Percentiles rank a stretch among this genome's conserved stretches.
Evolutionary conservation across 2,329 filamentous ascomycete genomes (phyloP).

Genomic region (Cadophora sp.): DNA sequence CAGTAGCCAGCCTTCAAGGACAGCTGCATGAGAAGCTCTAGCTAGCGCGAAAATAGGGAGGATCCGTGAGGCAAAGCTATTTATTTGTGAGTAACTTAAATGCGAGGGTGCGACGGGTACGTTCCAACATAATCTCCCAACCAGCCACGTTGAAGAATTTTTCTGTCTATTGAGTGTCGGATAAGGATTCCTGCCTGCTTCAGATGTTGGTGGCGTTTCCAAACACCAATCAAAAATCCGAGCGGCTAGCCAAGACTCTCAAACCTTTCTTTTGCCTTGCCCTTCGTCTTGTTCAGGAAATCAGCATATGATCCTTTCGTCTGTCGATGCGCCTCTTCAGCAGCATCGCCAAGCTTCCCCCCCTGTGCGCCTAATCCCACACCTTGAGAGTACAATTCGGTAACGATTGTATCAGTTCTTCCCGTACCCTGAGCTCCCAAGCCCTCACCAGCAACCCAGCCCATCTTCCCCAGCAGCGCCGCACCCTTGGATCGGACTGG

Average conservation of each 20-base stretch:
- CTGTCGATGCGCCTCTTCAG: conserved; percentile 65
- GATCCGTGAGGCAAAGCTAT: background rate
- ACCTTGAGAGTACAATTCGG: conserved; percentile 69
- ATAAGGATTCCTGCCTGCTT: background rate
- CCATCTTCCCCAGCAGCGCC: conserved; percentile 74
- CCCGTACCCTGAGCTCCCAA: conserved; percentile 69
- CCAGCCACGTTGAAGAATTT: background rate
- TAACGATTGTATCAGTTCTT: conserved; percentile 67
- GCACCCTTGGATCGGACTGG: conserved; percentile 66
- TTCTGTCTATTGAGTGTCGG: background rate
- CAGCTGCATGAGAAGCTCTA: background rate
- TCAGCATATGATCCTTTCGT: conserved; percentile 66
- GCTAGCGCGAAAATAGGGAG: background rate
- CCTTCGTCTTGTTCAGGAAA: conserved; percentile 69
- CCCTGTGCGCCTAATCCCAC: conserved; percentile 74
- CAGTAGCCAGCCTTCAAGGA: background rate
- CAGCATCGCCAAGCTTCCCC: conserved; percentile 72
- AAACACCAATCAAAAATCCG: background rate
- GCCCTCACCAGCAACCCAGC: conserved; percentile 70
- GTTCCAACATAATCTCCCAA: too few species aligned
- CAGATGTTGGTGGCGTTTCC: background rate
- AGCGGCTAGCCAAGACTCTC: conserved; percentile 56
- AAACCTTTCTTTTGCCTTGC: conserved; percentile 71
- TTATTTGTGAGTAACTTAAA: background rate
- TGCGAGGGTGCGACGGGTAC: background rate